Conservation (phyloP, 2,329 filamentous ascomycete genomes). For the Fusarium subglutinans region DNA sequence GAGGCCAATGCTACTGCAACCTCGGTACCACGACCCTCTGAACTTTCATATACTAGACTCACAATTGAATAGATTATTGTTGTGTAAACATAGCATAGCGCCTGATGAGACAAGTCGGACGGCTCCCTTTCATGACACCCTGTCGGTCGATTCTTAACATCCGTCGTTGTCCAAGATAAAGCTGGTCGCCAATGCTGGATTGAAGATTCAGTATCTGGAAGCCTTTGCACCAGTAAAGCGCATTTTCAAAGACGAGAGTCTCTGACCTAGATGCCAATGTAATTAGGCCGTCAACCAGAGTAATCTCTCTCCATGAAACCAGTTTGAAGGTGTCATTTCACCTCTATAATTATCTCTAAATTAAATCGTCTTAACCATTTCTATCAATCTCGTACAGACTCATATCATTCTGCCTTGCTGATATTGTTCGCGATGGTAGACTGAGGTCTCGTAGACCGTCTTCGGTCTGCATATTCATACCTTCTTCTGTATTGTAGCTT, state of each 20-base stretch:
- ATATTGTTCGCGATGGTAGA: rapidly evolving
- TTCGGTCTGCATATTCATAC: rapidly evolving
- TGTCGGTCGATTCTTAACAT: background rate
- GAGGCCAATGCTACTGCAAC: background rate
- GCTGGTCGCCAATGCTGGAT: conserved; percentile 38
- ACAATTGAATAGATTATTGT: background rate
- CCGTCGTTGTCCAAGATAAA: background rate
- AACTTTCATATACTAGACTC: background rate
- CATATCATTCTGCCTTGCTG: no score
- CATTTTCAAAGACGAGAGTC: conserved; percentile 38
- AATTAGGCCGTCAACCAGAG: rapidly evolving
- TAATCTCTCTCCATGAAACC: background rate
- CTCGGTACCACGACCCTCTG: background rate
- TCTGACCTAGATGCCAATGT: background rate
- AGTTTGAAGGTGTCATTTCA: background rate
- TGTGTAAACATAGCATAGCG: background rate
- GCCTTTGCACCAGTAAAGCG: conserved; percentile 41
- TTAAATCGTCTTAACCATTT: rapidly evolving
- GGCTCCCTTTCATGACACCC: background rate
- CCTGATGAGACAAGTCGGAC: background rate
- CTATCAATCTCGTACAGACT: background rate
- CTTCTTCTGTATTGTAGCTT: background rate
- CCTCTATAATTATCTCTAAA: no score
- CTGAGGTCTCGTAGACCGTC: rapidly evolving
- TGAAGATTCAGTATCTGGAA: conserved; percentile 47